Percentiles rank a stretch among this genome's conserved stretches.
phyloP scores from a whole-genome alignment of 2,329 filamentous ascomycete species.

The Alternaria burnsii region DNA sequence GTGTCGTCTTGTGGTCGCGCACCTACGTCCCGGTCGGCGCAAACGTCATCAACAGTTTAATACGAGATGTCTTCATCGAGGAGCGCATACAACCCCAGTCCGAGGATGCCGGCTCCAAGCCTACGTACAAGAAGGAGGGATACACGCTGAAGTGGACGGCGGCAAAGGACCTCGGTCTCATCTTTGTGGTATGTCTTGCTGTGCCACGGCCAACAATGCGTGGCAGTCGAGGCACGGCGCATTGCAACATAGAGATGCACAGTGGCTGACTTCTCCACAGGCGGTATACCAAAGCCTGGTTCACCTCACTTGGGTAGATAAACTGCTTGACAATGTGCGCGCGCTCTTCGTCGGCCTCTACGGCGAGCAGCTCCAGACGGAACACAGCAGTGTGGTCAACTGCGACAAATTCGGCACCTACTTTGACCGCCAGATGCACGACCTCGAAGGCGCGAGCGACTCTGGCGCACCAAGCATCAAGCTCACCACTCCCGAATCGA shows the following conservation, averaged over 20 bases:
- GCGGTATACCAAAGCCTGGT: constrained; percentile 96
- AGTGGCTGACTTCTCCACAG: constrained; percentile 56
- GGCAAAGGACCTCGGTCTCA: constrained; percentile 89
- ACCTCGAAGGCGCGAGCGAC: constrained; percentile 71
- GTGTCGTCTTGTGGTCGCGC: constrained; percentile 95
- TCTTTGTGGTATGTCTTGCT: constrained; percentile 79
- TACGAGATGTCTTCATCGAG: constrained; percentile 97
- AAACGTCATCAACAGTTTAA: constrained; percentile 90
- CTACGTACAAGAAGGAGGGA: constrained; percentile 86
- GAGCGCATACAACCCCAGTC: constrained; percentile 75
- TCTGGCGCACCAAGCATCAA: constrained; percentile 52
- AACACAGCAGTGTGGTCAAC: constrained; percentile 78
- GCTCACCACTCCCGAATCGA: constrained; percentile 57
- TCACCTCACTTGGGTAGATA: constrained; percentile 96
- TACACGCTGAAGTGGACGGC: constrained; percentile 95
- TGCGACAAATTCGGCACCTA: constrained; percentile 85
- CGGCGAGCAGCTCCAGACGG: constrained; percentile 82
- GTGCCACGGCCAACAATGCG: not conserved
- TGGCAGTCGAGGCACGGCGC: not conserved
- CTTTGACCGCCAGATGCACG: constrained; percentile 90
- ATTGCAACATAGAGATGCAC: not conserved
- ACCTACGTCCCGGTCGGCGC: constrained; percentile 82
- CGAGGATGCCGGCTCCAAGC: constrained; percentile 69
- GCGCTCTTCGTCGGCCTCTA: constrained; percentile 92
- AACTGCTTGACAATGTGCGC: constrained; percentile 92